Conservation (phyloP, 1,284 basidiomycete species). For the Cutaneotrichosporon cutaneum region DNA sequence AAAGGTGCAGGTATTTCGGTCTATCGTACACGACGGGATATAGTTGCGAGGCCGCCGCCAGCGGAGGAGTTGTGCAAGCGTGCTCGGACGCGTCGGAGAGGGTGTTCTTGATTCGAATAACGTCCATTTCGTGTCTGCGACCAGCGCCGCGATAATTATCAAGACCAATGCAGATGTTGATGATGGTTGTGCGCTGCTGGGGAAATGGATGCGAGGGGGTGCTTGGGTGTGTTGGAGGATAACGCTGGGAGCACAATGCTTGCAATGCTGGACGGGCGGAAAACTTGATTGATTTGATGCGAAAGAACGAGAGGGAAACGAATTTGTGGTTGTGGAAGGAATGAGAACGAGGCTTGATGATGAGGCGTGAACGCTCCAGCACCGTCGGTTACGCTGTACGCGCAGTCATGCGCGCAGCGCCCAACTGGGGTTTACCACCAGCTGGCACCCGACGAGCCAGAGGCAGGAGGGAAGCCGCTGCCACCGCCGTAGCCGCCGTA, state of each 20-base stretch:
- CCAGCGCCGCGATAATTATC: constrained; percentile 24
- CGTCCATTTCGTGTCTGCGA: constrained; percentile 28
- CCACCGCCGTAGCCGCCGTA: constrained; percentile 43
- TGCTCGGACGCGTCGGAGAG: constrained; percentile 11
- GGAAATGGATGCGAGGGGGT: constrained; percentile 18
- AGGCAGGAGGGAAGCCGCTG: constrained; percentile 46
- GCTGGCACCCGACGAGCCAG: constrained; percentile 51
- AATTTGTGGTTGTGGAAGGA: constrained; percentile 1
- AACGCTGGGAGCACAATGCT: constrained; percentile 24
- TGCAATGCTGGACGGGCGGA: constrained; percentile 26
- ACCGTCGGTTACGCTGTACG: neutral
- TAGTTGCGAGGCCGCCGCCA: constrained; percentile 19
- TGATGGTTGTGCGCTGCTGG: constrained; percentile 19
- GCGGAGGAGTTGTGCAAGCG: constrained; percentile 20
- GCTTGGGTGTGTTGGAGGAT: constrained; percentile 11
- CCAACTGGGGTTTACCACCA: constrained; percentile 44
- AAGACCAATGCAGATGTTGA: constrained; percentile 16
- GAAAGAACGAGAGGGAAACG: constrained; percentile 11
- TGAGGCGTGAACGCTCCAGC: neutral
- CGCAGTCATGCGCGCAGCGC: neutral
- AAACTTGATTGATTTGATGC: neutral
- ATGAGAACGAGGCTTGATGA: constrained; percentile 1
- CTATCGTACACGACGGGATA: constrained; percentile 28
- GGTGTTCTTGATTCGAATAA: constrained; percentile 17
- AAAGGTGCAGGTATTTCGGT: constrained; percentile 18